Evolutionary conservation across 805 yeast species (phyloP).

Genomic region (Yamadazyma sp.): DNA sequence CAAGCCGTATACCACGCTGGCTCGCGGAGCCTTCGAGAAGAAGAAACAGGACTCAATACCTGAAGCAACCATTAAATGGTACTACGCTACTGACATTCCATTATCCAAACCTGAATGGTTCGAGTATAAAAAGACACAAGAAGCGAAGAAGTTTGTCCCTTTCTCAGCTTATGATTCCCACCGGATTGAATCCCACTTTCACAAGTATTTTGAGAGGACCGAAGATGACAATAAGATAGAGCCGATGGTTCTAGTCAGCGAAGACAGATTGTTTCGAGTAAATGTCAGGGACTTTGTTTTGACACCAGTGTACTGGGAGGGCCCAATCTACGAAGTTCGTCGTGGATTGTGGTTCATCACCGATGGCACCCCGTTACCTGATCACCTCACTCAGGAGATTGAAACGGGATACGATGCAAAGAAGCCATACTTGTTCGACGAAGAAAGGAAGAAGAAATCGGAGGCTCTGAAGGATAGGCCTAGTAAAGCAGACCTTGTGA

Average conservation of each 20-base stretch:
- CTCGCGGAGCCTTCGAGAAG: slow-evolving; percentile 8
- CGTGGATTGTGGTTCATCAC: slow-evolving; percentile 81
- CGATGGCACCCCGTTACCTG: slow-evolving; percentile 55
- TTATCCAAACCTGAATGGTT: slow-evolving; percentile 61
- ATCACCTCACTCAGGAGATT: slow-evolving; percentile 50
- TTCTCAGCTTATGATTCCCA: slow-evolving; percentile 65
- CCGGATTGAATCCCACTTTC: slow-evolving; percentile 55
- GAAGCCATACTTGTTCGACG: slow-evolving; percentile 32
- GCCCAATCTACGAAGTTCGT: slow-evolving; percentile 79
- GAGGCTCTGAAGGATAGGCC: slow-evolving; percentile 3
- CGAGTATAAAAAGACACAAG: slow-evolving; percentile 48
- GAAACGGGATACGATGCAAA: slow-evolving; percentile 53
- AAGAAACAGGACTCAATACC: slow-evolving; percentile 14
- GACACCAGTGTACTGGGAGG: slow-evolving; percentile 82
- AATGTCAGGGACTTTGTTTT: slow-evolving; percentile 55
- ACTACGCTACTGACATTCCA: slow-evolving; percentile 80
- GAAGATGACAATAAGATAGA: slow-evolving; percentile 1
- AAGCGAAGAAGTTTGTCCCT: slow-evolving; percentile 62
- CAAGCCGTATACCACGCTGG: slow-evolving; percentile 14
- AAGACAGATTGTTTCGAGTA: slow-evolving; percentile 77
- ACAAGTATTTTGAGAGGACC: slow-evolving; percentile 18
- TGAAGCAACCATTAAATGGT: slow-evolving; percentile 54
- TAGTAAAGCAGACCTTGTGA: slow-evolving; percentile 14
- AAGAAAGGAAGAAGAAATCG: slow-evolving; percentile 11
- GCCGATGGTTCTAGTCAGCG: slow-evolving; percentile 61